Base-by-base conservation (phyloP, 768 basidiomycete species). In the Mrakia gelida region DNA sequence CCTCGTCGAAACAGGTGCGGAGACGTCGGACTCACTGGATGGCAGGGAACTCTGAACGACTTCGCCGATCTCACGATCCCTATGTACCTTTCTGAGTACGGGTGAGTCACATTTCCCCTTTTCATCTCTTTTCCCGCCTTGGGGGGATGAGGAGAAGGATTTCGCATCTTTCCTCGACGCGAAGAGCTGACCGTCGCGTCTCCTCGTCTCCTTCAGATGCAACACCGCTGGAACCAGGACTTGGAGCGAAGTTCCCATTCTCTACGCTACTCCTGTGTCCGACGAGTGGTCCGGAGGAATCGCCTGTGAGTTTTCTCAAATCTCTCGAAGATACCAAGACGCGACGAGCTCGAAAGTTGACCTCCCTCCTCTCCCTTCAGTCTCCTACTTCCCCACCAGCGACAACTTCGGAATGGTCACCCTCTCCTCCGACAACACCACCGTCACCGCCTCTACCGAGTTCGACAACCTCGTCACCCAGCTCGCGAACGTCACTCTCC, bases 21-120 rank as follows among this genome's bases (percentile, higher is more conserved):
- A 59, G 85, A 88, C 79, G 88, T 89, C 6, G 88, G 85, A 15
- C 89, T 89, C 82, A 81, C 88, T 74, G 87, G 88, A 13, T 84
- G 83, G 84, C 75, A 82, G 56, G 79, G 81, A 61, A 84, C 85
- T 65, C 83, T 83, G 38, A 80, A 82, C 45, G 83, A 81, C 26
- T 84, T 85, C 79, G 91, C 89, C 26, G 76, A 82, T 78, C 77
- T 85, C 84, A 92, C 92, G 77, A 88, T 95, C 38, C 89, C 89
- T 1, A 92, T 93, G 13, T 95, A 96, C 87, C 93, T 96, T 86
- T 92, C 92, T 82, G 93, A 94, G 87, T 96, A 88, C 75, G 92
- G 93, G 76, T 83, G 68, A 65, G 59, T 59, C 26, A 28, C 23
- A 56, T 54, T 15, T 54, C 6, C 52, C 52, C 23, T 54, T 26